phyloP scores from a whole-genome alignment of 345 rosid species.

The Combretum micranthum region DNA sequence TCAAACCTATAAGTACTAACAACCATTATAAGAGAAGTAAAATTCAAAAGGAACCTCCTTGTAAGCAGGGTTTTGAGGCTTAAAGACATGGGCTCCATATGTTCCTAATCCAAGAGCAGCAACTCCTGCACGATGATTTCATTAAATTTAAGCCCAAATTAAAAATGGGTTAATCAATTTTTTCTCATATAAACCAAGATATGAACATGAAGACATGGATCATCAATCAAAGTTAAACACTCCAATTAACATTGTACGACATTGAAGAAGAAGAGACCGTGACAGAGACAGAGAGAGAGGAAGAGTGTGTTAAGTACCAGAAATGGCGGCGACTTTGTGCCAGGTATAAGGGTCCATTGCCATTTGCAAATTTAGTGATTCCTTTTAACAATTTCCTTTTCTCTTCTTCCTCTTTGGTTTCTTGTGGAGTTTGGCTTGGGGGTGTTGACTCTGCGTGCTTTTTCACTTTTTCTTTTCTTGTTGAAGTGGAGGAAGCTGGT shows the following conservation, averaged over 20 bases:
- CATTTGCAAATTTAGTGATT: not conserved
- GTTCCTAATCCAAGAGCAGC: slow-evolving; percentile 93
- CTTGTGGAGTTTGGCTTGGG: too few relatives aligned
- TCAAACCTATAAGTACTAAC: slow-evolving; percentile 3
- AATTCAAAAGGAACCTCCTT: slow-evolving; percentile 46
- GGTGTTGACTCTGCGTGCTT: too few relatives aligned
- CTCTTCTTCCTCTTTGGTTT: not conserved
- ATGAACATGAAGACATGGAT: not conserved
- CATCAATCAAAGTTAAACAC: not conserved
- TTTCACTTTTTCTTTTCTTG: too few relatives aligned
- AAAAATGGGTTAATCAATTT: too few relatives aligned
- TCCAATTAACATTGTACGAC: too few relatives aligned
- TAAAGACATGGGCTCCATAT: slow-evolving; percentile 77
- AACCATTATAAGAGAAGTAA: not conserved
- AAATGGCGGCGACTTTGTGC: slow-evolving; percentile 89
- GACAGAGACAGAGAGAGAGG: not conserved
- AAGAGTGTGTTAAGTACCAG: slow-evolving; percentile 39
- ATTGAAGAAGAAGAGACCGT: too few relatives aligned
- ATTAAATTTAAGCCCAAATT: too few relatives aligned
- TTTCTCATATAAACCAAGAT: not conserved
- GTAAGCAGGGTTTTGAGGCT: slow-evolving; percentile 68
- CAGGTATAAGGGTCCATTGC: slow-evolving; percentile 60
- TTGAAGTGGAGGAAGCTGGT: too few relatives aligned
- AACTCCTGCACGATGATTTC: slow-evolving; percentile 34
- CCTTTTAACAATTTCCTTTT: not conserved